These are phyloP conservation scores for Annulohypoxylon moriforme DNA, from an alignment of 495 filamentous ascomycete genomes.

Conservation along the genomic window DNA sequence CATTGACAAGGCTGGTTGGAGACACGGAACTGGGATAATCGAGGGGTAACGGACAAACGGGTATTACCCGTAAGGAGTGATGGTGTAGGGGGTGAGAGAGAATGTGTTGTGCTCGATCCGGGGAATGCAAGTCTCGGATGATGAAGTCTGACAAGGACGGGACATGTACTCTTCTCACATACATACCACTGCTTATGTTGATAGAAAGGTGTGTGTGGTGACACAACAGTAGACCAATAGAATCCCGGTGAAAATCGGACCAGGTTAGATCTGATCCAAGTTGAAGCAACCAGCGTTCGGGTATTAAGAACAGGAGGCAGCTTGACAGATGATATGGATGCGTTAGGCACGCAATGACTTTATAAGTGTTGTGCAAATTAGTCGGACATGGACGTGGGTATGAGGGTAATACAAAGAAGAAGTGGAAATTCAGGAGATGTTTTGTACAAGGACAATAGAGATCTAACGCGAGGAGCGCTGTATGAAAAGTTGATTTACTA, in stretches of 20 bases:
- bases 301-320: conserved; percentile 28
- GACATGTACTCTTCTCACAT: conserved; percentile 36
- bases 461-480: neutral
- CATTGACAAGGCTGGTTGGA: conserved; percentile 2
- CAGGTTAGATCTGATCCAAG: conserved; percentile 35
- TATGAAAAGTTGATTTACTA: neutral
- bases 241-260: conserved; percentile 40
- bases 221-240: conserved; percentile 39
- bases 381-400: conserved; percentile 12
- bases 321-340: conserved; percentile 27
- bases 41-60: conserved; percentile 6
- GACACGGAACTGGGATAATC: conserved; percentile 27
- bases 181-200: conserved; percentile 45
- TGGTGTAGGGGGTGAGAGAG: conserved; percentile 9
- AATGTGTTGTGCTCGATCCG: conserved; percentile 38
- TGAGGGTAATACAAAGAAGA: conserved; percentile 6
- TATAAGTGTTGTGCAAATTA: conserved; percentile 3
- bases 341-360: conserved; percentile 35
- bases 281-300: conserved; percentile 28
- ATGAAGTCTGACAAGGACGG: conserved; percentile 13
- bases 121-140: conserved; percentile 41
- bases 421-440: neutral
- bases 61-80: conserved; percentile 26
- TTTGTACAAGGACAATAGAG: neutral
- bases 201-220: conserved; percentile 23